Evolutionary conservation across 169 alveolate genomes (phyloP).

Genomic region (Plasmodium gallinaceum): DNA sequence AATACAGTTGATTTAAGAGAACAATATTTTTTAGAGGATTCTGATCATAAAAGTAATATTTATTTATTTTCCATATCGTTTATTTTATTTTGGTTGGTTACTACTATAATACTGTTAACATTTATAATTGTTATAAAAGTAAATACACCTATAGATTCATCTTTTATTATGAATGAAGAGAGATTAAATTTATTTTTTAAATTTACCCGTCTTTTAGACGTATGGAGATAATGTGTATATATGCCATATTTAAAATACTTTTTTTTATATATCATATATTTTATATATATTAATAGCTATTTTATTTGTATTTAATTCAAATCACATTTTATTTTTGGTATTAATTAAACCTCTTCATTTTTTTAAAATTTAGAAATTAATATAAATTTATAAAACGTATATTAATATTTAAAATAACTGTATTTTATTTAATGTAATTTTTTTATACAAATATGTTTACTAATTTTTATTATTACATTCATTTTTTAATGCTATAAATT

Average conservation of each 20-base stretch:
- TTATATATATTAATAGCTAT: too few species aligned
- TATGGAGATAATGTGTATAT: conserved; percentile 44
- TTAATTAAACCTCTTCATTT: too few species aligned
- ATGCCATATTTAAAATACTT: background rate
- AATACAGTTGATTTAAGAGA: conserved; percentile 38
- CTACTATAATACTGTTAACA: conserved; percentile 26
- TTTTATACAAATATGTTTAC: too few species aligned
- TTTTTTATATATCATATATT: too few species aligned
- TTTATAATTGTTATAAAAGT: conserved; percentile 38
- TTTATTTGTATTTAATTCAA: too few species aligned
- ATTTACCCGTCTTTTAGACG: conserved; percentile 51
- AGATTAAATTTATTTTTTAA: conserved; percentile 47
- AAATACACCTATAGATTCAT: conserved; percentile 65
- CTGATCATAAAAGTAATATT: conserved; percentile 41
- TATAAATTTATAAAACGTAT: too few species aligned
- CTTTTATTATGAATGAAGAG: conserved; percentile 52
- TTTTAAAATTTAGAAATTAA: too few species aligned
- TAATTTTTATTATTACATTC: too few species aligned
- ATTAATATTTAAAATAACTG: too few species aligned
- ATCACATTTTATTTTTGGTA: too few species aligned
- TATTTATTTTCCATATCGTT: conserved; percentile 40
- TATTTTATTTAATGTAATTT: too few species aligned
- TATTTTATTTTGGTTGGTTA: conserved; percentile 49
- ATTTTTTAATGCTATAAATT: too few species aligned
- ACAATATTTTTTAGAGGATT: conserved; percentile 43